Base-by-base conservation (phyloP, 2,329 filamentous ascomycete species). In the Aspergillus niger region DNA sequence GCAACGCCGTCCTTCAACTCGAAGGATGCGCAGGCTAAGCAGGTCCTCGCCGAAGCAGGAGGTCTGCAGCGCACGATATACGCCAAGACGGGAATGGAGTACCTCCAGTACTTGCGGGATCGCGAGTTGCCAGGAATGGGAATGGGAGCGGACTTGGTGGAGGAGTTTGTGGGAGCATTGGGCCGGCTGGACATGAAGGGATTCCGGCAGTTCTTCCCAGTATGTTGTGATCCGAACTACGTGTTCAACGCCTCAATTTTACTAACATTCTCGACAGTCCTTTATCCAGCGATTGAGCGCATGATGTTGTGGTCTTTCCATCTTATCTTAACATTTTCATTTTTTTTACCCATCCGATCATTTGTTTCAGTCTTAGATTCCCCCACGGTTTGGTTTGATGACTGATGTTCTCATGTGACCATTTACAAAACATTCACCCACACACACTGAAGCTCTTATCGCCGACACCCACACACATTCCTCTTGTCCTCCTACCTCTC, bases 61-160 rank as follows among this genome's bases (percentile, higher is more conserved):
- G 86, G 84, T 2, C 79, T 99, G 61, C 92, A 99, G 77, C 92
- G 95, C 77, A 89, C 86, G 38, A 95, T 99, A 63, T 94, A 97
- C 73, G 84, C 86, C 67, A 98, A 98, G 80, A 94, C 91, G 11
- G 95, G 95, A 26, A 86, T 90, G 55, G 83, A 86, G 58, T 98
- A 97, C 74, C 83, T 94, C 24, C 73, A 77, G 38, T 82, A 79
- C 66, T 71, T 82, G 38, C 74, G 79, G 26, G 71, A 71, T 49
- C 75, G 74, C 24, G 80, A 82, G 63, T 63, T 82, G 52, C 78
- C 78, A 24, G 75, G 76, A 10, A 77, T 82, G 75, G 80, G 80
- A 41, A 81, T 82, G 79, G 77, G 76, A 20, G 67, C 68, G 13
- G 75, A 77, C 43, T 74, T 81, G 57, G 77, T 82, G 57, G 76